These are phyloP conservation scores for Gautieria morchelliformis DNA, from an alignment of 768 basidiomycete genomes.

Conservation along the genomic window DNA sequence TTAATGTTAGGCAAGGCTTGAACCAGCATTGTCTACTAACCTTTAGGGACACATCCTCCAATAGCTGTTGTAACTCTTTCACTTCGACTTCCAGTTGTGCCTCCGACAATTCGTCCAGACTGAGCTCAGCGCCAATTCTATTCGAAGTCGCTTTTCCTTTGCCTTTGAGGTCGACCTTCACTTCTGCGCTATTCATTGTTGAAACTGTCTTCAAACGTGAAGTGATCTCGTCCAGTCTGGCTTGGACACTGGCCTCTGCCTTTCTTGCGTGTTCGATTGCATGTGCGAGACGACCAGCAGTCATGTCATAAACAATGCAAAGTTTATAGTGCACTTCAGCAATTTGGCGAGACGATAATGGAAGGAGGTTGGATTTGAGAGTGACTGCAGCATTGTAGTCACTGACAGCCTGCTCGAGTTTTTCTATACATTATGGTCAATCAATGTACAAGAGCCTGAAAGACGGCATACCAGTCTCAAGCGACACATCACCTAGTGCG, in stretches of 20 bases:
- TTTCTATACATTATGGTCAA: slow-evolving; percentile 45
- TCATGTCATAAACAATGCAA: slow-evolving; percentile 87
- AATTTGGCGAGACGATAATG: slow-evolving; percentile 84
- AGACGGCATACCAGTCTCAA: slow-evolving; percentile 75
- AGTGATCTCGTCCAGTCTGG: slow-evolving; percentile 52
- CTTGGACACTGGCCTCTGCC: slow-evolving; percentile 70
- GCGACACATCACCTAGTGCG: slow-evolving; percentile 87
- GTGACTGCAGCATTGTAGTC: slow-evolving; percentile 75
- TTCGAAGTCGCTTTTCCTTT: slow-evolving; percentile 38
- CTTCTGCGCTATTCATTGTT: slow-evolving; percentile 16
- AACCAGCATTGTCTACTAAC: slow-evolving; percentile 24
- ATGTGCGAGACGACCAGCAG: slow-evolving; percentile 71
- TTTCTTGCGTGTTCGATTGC: slow-evolving; percentile 75
- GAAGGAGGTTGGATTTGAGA: slow-evolving; percentile 65
- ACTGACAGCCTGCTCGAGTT: slow-evolving; percentile 87
- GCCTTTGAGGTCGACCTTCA: slow-evolving; percentile 58
- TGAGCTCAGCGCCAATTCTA: slow-evolving; percentile 37
- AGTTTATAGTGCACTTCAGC: slow-evolving; percentile 93
- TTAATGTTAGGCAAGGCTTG: not conserved
- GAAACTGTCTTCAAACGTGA: slow-evolving; percentile 30
- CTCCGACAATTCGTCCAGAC: slow-evolving; percentile 57
- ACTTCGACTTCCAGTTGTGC: slow-evolving; percentile 70
- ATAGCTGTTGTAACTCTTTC: slow-evolving; percentile 67
- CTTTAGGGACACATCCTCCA: slow-evolving; percentile 80
- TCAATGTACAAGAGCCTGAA: not conserved